These are phyloP conservation scores for Leptographium lundbergii DNA, from an alignment of 2,329 filamentous ascomycete species.

Conservation along the genomic window DNA sequence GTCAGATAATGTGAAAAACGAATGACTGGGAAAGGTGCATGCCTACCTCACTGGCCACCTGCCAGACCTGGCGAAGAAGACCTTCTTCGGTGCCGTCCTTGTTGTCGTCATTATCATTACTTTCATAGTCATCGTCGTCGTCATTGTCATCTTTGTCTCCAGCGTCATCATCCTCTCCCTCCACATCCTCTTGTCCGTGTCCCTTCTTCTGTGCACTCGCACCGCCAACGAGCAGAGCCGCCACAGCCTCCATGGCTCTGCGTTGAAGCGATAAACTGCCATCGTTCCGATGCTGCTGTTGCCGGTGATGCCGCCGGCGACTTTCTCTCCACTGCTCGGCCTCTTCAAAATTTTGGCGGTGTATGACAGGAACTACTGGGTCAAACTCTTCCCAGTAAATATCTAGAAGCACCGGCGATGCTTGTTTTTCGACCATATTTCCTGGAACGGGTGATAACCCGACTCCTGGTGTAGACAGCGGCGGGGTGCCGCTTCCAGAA, in stretches of 20 bases:
- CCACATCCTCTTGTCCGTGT: background rate
- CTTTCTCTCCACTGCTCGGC: background rate
- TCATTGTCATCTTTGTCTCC: background rate
- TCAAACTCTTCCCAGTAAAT: background rate
- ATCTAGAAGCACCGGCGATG: background rate
- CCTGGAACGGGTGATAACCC: too few species aligned
- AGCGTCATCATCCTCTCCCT: background rate
- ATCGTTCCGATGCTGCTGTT: background rate
- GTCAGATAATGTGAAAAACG: background rate
- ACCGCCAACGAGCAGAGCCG: background rate
- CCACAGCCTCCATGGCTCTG: background rate
- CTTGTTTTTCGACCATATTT: too few species aligned
- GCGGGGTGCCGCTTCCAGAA: background rate
- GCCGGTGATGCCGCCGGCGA: too few species aligned
- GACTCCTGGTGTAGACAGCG: background rate
- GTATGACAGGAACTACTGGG: background rate
- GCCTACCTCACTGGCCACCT: background rate
- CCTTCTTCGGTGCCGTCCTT: background rate
- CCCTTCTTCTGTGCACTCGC: background rate
- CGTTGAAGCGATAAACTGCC: background rate
- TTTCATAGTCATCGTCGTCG: background rate
- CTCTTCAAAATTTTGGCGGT: background rate
- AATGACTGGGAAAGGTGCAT: background rate
- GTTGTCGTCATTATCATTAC: background rate
- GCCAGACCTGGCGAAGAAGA: background rate